Percentiles rank a stretch among this genome's conserved stretches.
Evolutionary conservation across 805 yeast species (phyloP).

Genomic region (Debaryomyces maramus): DNA sequence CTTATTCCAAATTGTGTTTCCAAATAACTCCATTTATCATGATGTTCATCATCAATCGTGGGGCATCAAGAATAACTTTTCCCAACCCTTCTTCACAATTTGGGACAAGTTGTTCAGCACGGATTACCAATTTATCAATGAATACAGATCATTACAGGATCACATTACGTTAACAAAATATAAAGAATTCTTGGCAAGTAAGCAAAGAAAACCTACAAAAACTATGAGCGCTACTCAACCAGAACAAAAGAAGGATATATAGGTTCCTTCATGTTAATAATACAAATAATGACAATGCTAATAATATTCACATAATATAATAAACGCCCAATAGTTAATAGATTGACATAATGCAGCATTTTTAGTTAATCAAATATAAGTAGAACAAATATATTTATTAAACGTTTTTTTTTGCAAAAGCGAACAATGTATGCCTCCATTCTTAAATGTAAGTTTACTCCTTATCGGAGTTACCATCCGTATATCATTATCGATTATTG

Average conservation of each 20-base stretch:
- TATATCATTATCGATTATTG: too few relatives aligned
- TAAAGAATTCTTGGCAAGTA: conserved; percentile 49
- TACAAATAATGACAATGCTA: too few relatives aligned
- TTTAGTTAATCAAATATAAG: too few relatives aligned
- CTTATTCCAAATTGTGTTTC: conserved; percentile 85
- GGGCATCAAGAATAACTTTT: conserved; percentile 89
- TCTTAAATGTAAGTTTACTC: too few relatives aligned
- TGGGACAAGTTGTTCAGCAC: conserved; percentile 84
- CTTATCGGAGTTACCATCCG: too few relatives aligned
- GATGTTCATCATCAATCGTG: conserved; percentile 97
- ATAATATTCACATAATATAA: too few relatives aligned
- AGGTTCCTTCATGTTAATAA: too few relatives aligned
- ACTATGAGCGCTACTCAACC: background rate
- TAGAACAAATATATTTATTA: too few relatives aligned
- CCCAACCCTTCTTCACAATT: conserved; percentile 93
- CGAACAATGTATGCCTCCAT: too few relatives aligned
- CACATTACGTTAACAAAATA: conserved; percentile 68
- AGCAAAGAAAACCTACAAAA: conserved; percentile 7
- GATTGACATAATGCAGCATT: too few relatives aligned
- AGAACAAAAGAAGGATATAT: conserved; percentile 7
- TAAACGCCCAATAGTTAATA: too few relatives aligned
- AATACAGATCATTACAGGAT: conserved; percentile 64
- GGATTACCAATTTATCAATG: conserved; percentile 60
- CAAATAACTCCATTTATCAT: conserved; percentile 93
- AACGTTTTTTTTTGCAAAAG: too few relatives aligned